Evolutionary conservation across 768 basidiomycete genomes (phyloP), one percentile per base, ranked within the genome.

Genomic region (Nidula microcarpa): DNA sequence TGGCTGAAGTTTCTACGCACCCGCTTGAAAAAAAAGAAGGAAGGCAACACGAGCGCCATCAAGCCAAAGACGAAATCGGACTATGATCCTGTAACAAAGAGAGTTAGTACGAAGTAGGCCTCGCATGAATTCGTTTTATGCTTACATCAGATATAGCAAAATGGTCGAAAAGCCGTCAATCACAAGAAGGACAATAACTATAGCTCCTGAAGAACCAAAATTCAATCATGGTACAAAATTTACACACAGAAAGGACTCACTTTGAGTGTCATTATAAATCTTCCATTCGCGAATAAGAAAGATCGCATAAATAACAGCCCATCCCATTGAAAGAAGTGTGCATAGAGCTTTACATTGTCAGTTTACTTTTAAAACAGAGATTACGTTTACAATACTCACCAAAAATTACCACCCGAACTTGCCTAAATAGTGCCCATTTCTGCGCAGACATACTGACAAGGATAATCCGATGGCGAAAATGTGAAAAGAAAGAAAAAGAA

Each of bases 91-190:
- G 49, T 6, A 9, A n/a, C 14, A 46, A n/a, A 23, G 11, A 46
- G 23, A 43, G 30, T 16, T 10, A 11, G 16, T 18, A 33, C 34
- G 52, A 44, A 32, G 33, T 49, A 8, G 4, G 23, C 23, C 23
- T 23, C 23, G 23, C 23, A 23, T 23, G 4, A 23, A 23, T 23
- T 23, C 23, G 23, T 23, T 14, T 13, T 10, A n/a, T 30, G 50
- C 61, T 55, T 49, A 73, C 74, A 76, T 73, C 48, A 74, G 60
- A 51, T 74, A 74, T 23, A 70, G 53, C 18, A 73, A 53, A 43
- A 74, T 61, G 6, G 69, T 56, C 10, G 68, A 68, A 43, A 71
- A 37, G 5, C 64, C 68, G 37, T 75, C 65, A 48, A 68, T 55
- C 13, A 51, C 55, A 32, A 72, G 58, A 9, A 71, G 56, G 6